A percentile compares a stretch with the other conserved stretches of the same genome.
Conservation (phyloP, 2,329 filamentous ascomycete genomes). For the Apiospora saccharicola region DNA sequence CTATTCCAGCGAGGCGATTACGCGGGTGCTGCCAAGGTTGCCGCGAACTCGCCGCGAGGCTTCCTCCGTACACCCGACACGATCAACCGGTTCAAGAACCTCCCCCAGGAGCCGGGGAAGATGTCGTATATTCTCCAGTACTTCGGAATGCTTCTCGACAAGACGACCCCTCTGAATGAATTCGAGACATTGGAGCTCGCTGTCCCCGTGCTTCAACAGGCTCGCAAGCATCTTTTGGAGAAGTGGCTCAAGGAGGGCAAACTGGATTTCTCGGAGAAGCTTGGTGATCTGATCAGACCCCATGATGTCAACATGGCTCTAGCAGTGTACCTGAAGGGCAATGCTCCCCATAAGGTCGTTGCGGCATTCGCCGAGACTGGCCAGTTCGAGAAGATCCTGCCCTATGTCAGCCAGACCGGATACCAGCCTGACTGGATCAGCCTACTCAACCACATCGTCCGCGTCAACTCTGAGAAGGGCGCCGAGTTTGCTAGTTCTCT, state of each 20-base stretch:
- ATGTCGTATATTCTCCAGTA: conserved; percentile 97
- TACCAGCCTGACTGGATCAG: conserved; percentile 97
- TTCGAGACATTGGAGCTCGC: conserved; percentile 95
- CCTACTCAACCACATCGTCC: conserved; percentile 89
- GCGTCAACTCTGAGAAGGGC: conserved; percentile 91
- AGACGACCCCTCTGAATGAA: conserved; percentile 83
- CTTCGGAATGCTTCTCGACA: conserved; percentile 96
- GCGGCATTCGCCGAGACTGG: conserved; percentile 94
- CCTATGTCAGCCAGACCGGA: conserved; percentile 83
- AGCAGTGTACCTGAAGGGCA: conserved; percentile 88
- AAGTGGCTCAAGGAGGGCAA: conserved; percentile 99
- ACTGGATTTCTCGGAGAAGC: conserved; percentile 92
- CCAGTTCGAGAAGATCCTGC: conserved; percentile 95
- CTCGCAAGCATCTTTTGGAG: conserved; percentile 92
- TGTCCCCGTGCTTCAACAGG: conserved; percentile 89
- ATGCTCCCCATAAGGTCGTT: conserved; percentile 91
- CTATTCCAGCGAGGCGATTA: conserved; percentile 83
- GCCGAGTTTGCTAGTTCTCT: conserved; percentile 93
- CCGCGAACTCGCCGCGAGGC: conserved; percentile 93
- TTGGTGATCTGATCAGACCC: conserved; percentile 90
- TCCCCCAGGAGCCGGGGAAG: conserved; percentile 81
- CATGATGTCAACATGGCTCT: conserved; percentile 91
- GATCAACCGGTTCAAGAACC: conserved; percentile 92
- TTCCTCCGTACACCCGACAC: conserved; percentile 95
- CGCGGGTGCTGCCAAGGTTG: conserved; percentile 90